Evolutionary conservation across 2,329 filamentous ascomycete species (phyloP).

Genomic region (Zalaria obscura): DNA sequence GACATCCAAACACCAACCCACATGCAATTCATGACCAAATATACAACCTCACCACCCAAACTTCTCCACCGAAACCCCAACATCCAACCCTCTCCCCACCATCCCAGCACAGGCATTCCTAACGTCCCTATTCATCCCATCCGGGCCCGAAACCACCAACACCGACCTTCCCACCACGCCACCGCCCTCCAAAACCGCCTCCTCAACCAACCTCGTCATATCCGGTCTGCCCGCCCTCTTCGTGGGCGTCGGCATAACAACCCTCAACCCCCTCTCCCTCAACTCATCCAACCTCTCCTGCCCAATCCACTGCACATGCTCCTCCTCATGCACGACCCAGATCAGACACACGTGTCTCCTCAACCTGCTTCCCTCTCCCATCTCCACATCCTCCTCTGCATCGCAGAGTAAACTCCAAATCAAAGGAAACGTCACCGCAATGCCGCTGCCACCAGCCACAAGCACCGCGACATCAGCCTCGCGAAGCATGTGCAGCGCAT

Average conservation of each 20-base stretch:
- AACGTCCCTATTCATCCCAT: slow-evolving; percentile 45
- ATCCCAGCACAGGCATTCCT: slow-evolving; percentile 42
- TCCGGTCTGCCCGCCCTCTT: slow-evolving; percentile 39
- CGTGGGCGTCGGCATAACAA: slow-evolving; percentile 43
- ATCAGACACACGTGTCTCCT: slow-evolving; percentile 35
- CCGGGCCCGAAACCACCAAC: slow-evolving; percentile 48
- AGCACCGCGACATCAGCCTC: slow-evolving; percentile 36
- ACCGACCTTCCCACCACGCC: slow-evolving; percentile 23
- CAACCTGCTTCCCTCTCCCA: slow-evolving; percentile 7
- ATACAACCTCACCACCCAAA: slow-evolving; percentile 43
- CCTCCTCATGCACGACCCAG: slow-evolving; percentile 42
- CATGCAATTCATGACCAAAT: too few relatives aligned
- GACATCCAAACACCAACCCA: too few relatives aligned
- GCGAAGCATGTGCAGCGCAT: slow-evolving; percentile 39
- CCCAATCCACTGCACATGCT: slow-evolving; percentile 42
- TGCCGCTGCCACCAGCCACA: slow-evolving; percentile 49
- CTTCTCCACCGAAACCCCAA: slow-evolving; percentile 48
- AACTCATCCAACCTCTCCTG: slow-evolving; percentile 35
- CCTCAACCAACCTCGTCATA: slow-evolving; percentile 28
- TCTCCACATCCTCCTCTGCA: slow-evolving; percentile 10
- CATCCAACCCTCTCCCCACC: slow-evolving; percentile 32
- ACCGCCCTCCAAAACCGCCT: slow-evolving; percentile 17
- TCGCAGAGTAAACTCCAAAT: slow-evolving; percentile 30
- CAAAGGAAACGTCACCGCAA: slow-evolving; percentile 49
- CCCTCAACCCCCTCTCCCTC: slow-evolving; percentile 32